Evolutionary conservation across 805 yeast species (phyloP).

Genomic region (Sungouiozyma ichnusensis): DNA sequence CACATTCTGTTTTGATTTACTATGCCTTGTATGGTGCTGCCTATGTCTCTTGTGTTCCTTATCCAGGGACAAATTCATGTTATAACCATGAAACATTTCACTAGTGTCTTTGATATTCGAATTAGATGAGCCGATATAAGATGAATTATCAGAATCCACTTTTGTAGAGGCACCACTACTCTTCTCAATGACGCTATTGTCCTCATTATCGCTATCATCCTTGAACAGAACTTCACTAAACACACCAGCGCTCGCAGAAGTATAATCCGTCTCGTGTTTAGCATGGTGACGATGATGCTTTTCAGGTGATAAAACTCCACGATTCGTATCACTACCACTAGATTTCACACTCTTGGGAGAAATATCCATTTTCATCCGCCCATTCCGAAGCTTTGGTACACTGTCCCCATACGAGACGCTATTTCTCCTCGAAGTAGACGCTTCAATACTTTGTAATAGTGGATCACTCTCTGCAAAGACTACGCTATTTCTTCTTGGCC

Average conservation of each 20-base stretch:
- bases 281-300: conserved; percentile 7
- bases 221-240: conserved; percentile 22
- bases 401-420: not conserved
- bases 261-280: conserved; percentile 11
- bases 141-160: not conserved
- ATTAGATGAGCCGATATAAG: not conserved
- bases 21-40: not conserved
- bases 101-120: not conserved
- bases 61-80: not conserved
- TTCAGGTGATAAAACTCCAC: not conserved
- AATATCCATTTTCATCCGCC: not conserved
- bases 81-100: not conserved
- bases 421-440: conserved; percentile 1
- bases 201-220: not conserved
- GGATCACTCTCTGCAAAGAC: not conserved
- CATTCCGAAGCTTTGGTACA: not conserved
- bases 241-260: conserved; percentile 22
- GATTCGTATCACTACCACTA: not conserved
- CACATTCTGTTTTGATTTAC: not conserved
- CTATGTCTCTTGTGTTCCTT: conserved; percentile 1
- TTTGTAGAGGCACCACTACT: not conserved
- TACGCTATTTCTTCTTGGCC: not conserved
- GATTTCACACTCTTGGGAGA: not conserved
- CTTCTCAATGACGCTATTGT: not conserved
- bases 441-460: not conserved